These are phyloP conservation scores for Metroxylon sagu DNA, from an alignment of 176 grass and related monocot genomes.

Conservation along the genomic window DNA sequence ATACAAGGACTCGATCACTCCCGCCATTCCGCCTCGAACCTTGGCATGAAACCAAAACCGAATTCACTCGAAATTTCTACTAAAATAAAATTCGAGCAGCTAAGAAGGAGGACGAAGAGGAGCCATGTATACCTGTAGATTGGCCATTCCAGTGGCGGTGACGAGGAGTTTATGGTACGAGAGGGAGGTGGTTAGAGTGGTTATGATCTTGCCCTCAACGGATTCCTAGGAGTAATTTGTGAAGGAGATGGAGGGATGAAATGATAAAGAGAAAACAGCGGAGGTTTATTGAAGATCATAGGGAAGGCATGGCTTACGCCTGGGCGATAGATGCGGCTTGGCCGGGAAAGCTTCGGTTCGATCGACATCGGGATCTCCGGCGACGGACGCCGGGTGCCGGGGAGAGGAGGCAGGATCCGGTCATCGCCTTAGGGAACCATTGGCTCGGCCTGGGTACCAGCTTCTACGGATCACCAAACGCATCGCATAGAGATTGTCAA, in stretches of 20 bases:
- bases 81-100: neutral
- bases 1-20: slow-evolving; percentile 13
- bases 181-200: neutral
- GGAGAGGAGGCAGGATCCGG: too few species aligned
- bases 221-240: slow-evolving; percentile 1
- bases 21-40: slow-evolving; percentile 6
- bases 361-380: neutral
- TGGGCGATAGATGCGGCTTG: slow-evolving; percentile 12
- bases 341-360: slow-evolving; percentile 16
- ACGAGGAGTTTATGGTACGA: slow-evolving; percentile 16
- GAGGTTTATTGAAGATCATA: too few species aligned
- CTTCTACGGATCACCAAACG: too few species aligned
- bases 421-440: too few species aligned
- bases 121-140: slow-evolving; percentile 5
- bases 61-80: too few species aligned
- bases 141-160: slow-evolving; percentile 10
- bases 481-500: too few species aligned
- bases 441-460: too few species aligned
- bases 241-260: neutral
- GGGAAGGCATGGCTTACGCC: neutral
- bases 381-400: too few species aligned
- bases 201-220: slow-evolving; percentile 11
- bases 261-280: neutral
- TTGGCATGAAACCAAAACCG: neutral
- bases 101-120: neutral